Evolutionary conservation across 2,329 filamentous ascomycete species (phyloP), one percentile per base, ranked within the genome.

Genomic region (Aspergillus brasiliensis): DNA sequence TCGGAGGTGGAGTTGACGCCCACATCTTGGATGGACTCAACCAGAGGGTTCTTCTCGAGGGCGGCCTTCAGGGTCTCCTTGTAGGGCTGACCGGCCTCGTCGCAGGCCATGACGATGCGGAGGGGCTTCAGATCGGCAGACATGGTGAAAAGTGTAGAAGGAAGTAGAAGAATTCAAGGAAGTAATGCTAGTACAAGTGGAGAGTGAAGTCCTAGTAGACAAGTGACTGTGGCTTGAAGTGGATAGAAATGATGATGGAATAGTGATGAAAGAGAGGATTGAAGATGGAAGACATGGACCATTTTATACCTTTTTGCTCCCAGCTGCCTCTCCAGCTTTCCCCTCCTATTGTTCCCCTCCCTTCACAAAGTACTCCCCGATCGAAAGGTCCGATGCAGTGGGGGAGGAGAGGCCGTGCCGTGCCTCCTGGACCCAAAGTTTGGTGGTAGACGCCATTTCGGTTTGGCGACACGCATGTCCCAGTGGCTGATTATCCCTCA

Each of bases 61-160:
- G 91, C 88, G 55, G 83, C 81, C 73, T 91, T 91, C 79, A 96
- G 88, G 67, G 86, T 85, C 73, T 88, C 86, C 78, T 94, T 95
- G 85, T 95, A 95, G 67, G 78, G 80, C 69, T 90, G 84, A 72
- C 91, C 91, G 61, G 91, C 91, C 68, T 91, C 89, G 73, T 89
- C 86, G 73, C 83, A 82, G 75, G 85, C 86, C 68, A 89, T 81
- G 69, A 83, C 86, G 68, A 89, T 85, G 71, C 84, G 83, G 68
- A 87, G 79, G 57, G 78, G 77, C 58, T 71, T 71, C 21, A 66
- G 67, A 51, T 71, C 71, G 31, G 31, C 31, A 67, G 71, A 69
- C 73, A 76, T 77, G 8, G 27, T 70, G 58, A 11, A 52, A 11
- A 15, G 37, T 17, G 3, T 42, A 15, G n/a, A 19, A 8, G n/a